Evolutionary conservation across 768 basidiomycete species (phyloP), one percentile per base, ranked within the genome.

Genomic region (Mycena indigotica): DNA sequence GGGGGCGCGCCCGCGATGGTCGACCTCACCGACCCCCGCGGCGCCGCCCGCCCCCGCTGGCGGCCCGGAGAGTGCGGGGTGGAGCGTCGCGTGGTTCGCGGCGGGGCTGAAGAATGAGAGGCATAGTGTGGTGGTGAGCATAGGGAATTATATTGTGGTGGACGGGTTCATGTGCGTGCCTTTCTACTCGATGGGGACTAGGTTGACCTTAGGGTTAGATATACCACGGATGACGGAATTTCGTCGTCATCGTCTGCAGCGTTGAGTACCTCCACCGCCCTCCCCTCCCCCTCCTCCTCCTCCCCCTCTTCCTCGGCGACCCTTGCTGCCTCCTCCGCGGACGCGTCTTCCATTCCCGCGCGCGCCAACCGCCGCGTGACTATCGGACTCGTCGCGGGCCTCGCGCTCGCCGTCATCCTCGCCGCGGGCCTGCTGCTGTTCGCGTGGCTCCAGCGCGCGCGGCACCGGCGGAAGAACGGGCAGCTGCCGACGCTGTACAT

Each of bases 161-260:
- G 41, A 44, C 23, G 41, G 41, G 41, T 44, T 44, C n/a, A 44
- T 44, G 41, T 44, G 41, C n/a, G 41, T 44, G 41, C 41, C n/a
- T 44, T n/a, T n/a, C n/a, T n/a, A n/a, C n/a, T n/a, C n/a, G n/a
- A n/a, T n/a, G n/a, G n/a, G n/a, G n/a, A n/a, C n/a, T 23, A 21
- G 41, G 41, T 19, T 44, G 12, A 8, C 32, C 8, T 17, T 35
- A 8, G n/a, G 15, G 41, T 23, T 44, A 44, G 41, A 44, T 44
- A 6, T 23, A 44, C 41, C 8, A 19, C 8, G 15, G 41, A 44
- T 44, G 23, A 44, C 23, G 41, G 41, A 8, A 23, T 21, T 44
- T 15, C 13, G 13, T 44, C 41, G 8, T 15, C 13, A 8, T 8
- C 17, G 32, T 35, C 32, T 35, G 32, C 32, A 8, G 8, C 32